These are phyloP conservation scores for Colletotrichum sp. DNA, from an alignment of 2,329 filamentous ascomycete genomes.

Conservation along the genomic window DNA sequence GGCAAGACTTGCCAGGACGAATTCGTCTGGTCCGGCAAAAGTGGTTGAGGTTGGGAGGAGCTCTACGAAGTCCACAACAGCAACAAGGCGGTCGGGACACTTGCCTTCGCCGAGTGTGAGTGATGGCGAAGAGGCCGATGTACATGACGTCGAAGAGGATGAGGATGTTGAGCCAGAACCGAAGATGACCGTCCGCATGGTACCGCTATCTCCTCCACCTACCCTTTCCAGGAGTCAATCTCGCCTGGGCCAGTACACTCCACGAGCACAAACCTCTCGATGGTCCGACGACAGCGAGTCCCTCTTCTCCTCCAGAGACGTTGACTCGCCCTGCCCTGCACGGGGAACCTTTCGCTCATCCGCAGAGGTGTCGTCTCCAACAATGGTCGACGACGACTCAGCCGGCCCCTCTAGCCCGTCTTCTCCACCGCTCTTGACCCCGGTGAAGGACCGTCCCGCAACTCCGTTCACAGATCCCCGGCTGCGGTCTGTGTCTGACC, in stretches of 20 bases:
- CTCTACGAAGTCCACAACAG: slow-evolving; percentile 4
- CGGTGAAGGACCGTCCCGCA: slow-evolving; percentile 7
- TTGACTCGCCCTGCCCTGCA: slow-evolving; percentile 6
- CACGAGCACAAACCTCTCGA: slow-evolving; percentile 8
- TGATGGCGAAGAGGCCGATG: not conserved
- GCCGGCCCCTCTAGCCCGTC: not conserved
- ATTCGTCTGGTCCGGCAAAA: slow-evolving; percentile 4
- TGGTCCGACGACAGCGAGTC: slow-evolving; percentile 20
- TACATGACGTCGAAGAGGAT: not conserved
- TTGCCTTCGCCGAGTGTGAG: not conserved
- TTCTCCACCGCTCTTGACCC: not conserved
- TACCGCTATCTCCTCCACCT: not conserved
- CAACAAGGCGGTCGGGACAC: not conserved
- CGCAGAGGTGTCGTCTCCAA: slow-evolving; percentile 5
- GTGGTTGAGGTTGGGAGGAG: slow-evolving; percentile 18
- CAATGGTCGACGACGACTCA: slow-evolving; percentile 9
- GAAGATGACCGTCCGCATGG: not conserved
- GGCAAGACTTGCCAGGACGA: slow-evolving; percentile 15
- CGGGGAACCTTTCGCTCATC: slow-evolving; percentile 8
- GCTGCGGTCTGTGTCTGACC: not conserved
- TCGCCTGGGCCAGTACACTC: not conserved
- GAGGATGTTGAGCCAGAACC: not conserved
- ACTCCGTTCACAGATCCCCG: slow-evolving; percentile 12
- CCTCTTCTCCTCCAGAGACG: slow-evolving; percentile 12
- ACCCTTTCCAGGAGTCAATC: not conserved